Conservation (phyloP, 2,329 filamentous ascomycete genomes). For the Fusarium sp. region DNA sequence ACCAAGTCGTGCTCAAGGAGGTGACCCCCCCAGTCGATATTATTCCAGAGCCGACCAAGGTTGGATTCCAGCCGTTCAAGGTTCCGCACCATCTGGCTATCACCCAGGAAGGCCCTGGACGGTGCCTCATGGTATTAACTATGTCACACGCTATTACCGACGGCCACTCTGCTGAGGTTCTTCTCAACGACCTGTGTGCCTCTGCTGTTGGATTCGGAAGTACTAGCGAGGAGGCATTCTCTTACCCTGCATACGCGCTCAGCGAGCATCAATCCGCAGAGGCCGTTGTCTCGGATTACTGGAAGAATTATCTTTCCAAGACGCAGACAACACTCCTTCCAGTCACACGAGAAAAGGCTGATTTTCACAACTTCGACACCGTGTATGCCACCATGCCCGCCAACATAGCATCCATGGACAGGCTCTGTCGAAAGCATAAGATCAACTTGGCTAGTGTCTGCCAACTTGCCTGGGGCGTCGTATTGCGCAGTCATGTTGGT, state of each 20-base stretch:
- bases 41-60: background rate
- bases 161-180: slow-evolving; percentile 17
- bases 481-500: background rate
- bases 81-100: slow-evolving; percentile 6
- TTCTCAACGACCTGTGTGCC: slow-evolving; percentile 11
- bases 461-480: slow-evolving; percentile 3
- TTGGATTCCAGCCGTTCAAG: background rate
- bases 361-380: background rate
- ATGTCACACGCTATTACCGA: slow-evolving; percentile 17
- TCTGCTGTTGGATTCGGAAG: background rate
- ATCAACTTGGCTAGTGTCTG: slow-evolving; percentile 5
- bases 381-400: background rate
- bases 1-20: slow-evolving; percentile 10
- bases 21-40: background rate
- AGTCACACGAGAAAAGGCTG: background rate
- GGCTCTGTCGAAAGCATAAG: background rate
- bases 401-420: background rate
- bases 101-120: background rate
- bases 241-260: slow-evolving; percentile 1
- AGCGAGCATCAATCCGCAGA: background rate
- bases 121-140: background rate
- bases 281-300: background rate
- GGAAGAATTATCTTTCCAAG: background rate
- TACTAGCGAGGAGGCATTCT: background rate
- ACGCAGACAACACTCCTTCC: slow-evolving; percentile 1